phyloP scores from a whole-genome alignment of 441 rosid genomes.

The Euphorbia celastroides region DNA sequence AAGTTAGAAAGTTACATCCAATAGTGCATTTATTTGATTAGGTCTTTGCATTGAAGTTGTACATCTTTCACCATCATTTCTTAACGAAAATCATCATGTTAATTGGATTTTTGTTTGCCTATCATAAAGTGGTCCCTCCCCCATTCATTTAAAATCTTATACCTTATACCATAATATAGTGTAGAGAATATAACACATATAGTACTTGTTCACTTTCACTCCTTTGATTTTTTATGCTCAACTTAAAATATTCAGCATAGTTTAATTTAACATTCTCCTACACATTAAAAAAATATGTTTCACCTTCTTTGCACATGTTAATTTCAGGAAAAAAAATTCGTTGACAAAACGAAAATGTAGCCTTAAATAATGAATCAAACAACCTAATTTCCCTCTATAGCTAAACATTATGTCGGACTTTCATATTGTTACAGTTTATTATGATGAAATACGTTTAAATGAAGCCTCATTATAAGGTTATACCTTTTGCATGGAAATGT shows the following conservation, averaged over 20 bases:
- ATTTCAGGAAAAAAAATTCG: neutral
- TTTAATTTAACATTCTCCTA: neutral
- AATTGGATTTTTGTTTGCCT: neutral
- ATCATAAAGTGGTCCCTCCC: conserved; percentile 14
- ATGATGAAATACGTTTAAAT: conserved; percentile 15
- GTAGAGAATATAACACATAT: neutral
- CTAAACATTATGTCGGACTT: conserved; percentile 10
- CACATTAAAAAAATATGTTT: neutral
- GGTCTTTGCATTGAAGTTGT: conserved; percentile 25
- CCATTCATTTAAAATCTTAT: neutral
- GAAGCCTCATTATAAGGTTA: conserved; percentile 7
- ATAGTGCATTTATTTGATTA: conserved; percentile 23
- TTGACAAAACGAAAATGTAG: neutral
- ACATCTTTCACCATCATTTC: conserved; percentile 21
- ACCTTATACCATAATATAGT: too few species aligned
- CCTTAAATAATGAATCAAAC: neutral
- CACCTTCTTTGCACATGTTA: conserved; percentile 1
- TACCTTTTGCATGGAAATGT: neutral
- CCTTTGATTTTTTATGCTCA: neutral
- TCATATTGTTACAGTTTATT: conserved; percentile 3
- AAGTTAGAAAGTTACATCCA: conserved; percentile 11
- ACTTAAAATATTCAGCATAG: neutral
- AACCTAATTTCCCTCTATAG: conserved; percentile 5
- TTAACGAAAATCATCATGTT: conserved; percentile 5
- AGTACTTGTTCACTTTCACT: neutral